These are phyloP conservation scores for Primulina huaijiensis DNA, from an alignment of 257 asterid species.

Conservation along the genomic window DNA sequence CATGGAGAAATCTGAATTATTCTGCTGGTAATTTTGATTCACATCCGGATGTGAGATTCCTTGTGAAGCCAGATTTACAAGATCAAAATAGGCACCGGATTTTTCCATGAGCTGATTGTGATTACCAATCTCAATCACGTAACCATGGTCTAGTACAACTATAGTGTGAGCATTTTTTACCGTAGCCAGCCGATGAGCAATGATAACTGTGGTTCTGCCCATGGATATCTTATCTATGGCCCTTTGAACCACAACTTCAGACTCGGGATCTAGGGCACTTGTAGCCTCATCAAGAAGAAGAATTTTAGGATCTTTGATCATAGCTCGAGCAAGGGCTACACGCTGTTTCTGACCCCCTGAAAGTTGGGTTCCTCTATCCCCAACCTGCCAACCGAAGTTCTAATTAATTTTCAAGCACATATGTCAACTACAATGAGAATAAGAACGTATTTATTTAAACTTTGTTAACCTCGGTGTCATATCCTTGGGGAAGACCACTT, in stretches of 20 bases:
- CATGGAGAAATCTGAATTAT: slow-evolving; percentile 26
- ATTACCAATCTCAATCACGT: slow-evolving; percentile 64
- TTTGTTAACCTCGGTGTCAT: slow-evolving; percentile 57
- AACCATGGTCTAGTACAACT: slow-evolving; percentile 62
- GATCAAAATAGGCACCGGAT: slow-evolving; percentile 54
- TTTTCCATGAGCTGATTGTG: slow-evolving; percentile 63
- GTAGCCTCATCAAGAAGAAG: slow-evolving; percentile 88
- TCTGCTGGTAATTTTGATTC: slow-evolving; percentile 27
- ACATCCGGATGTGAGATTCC: slow-evolving; percentile 40
- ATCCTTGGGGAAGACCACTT: slow-evolving; percentile 63
- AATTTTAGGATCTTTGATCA: slow-evolving; percentile 66
- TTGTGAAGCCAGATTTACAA: slow-evolving; percentile 68
- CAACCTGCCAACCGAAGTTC: slow-evolving; percentile 45
- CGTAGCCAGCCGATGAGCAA: slow-evolving; percentile 80
- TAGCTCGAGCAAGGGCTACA: slow-evolving; percentile 80
- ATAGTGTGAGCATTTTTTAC: slow-evolving; percentile 65
- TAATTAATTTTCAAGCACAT: neutral
- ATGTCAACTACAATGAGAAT: neutral
- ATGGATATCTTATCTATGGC: slow-evolving; percentile 70
- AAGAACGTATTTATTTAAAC: neutral
- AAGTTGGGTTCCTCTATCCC: slow-evolving; percentile 73
- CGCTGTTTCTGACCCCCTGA: slow-evolving; percentile 92
- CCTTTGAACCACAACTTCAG: slow-evolving; percentile 64
- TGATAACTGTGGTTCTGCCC: slow-evolving; percentile 64
- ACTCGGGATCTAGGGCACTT: slow-evolving; percentile 74